A percentile compares a stretch with the other conserved stretches of the same genome.
Conservation (phyloP, 257 asterid species). For the Nicotiana tabacum region DNA sequence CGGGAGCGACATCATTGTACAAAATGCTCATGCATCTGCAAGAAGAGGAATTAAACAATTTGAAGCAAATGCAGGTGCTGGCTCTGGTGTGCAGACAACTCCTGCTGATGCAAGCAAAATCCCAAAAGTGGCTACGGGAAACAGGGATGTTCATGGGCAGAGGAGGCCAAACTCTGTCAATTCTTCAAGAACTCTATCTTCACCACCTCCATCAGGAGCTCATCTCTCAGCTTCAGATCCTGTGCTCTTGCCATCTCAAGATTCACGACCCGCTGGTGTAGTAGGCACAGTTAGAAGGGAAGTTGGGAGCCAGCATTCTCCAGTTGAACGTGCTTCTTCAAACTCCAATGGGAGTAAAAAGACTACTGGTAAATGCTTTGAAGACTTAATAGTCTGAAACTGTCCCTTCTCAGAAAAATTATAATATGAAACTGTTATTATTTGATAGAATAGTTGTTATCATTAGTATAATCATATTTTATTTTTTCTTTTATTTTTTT, state of each 20-base stretch:
- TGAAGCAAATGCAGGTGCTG: slow-evolving; percentile 18
- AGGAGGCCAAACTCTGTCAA: slow-evolving; percentile 26
- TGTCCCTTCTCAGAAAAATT: background rate
- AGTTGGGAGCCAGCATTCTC: slow-evolving; percentile 29
- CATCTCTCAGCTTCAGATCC: slow-evolving; percentile 45
- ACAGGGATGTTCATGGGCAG: slow-evolving; percentile 26
- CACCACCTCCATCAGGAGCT: slow-evolving; percentile 36
- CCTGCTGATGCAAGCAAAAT: slow-evolving; percentile 28
- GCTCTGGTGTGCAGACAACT: slow-evolving; percentile 26
- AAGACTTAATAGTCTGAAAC: slow-evolving; percentile 20
- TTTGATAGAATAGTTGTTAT: background rate
- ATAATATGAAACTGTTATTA: slow-evolving; percentile 4
- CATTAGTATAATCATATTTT: slow-evolving; percentile 4
- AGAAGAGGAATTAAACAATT: slow-evolving; percentile 4
- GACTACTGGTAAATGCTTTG: slow-evolving; percentile 29
- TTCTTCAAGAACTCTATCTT: slow-evolving; percentile 24
- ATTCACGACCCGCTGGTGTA: slow-evolving; percentile 28
- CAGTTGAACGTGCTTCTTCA: slow-evolving; percentile 27
- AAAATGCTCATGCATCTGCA: slow-evolving; percentile 26
- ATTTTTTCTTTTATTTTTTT: background rate
- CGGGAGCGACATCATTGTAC: slow-evolving; percentile 29
- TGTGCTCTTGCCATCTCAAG: slow-evolving; percentile 42
- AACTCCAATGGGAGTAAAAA: slow-evolving; percentile 33
- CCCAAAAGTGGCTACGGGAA: slow-evolving; percentile 17
- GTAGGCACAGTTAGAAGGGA: slow-evolving; percentile 33